Evolutionary conservation across 768 basidiomycete species (phyloP), one percentile per base, ranked within the genome.

Genomic region (Macrocybe gigantea): DNA sequence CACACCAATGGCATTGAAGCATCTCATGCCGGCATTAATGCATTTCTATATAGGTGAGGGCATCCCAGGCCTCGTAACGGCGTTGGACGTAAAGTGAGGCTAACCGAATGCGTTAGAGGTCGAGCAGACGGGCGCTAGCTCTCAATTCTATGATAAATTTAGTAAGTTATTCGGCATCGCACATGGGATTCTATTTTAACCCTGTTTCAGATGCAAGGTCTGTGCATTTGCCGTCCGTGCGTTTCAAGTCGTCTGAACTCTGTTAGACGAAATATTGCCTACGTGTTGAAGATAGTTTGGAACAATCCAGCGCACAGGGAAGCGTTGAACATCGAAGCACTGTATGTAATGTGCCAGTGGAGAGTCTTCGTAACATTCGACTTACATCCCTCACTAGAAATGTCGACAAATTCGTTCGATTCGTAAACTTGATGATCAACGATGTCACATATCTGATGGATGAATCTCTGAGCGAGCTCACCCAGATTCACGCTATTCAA

Each of bases 81-180:
- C 12, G 5, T 32, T 31, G 32, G 29, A 7, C 29, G n/a, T 22
- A 22, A 22, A 22, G 31, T 34, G 31, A 7, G 14, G 29, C 32
- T 44, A 12, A 44, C 10, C 29, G 14, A 33, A 10, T n/a, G n/a
- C 7, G 1, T 34, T 61, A 95, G 95, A 98, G 78, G 93, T 97
- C 39, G 96, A 99, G 64, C 86, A 88, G 57, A 99, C 96, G 0
- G 96, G 96, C 31, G 91, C 93, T 14, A 95, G 93, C 60, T 95
- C 93, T 0, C 95, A 98, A 60, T 98, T 99, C 69, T 98, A 96
- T 67, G 95, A 96, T 64, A 94, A 96, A 82, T 95, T 94, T 60
- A 89, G 89, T 90, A 59, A 54, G 86, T 78, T 30, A 12, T n/a
- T 42, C 49, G 54, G 42, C 31, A 44, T 39, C 22, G 11, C 7